Conservation (phyloP, 2,329 filamentous ascomycete species). For the Exophiala phaeomuriformis region DNA sequence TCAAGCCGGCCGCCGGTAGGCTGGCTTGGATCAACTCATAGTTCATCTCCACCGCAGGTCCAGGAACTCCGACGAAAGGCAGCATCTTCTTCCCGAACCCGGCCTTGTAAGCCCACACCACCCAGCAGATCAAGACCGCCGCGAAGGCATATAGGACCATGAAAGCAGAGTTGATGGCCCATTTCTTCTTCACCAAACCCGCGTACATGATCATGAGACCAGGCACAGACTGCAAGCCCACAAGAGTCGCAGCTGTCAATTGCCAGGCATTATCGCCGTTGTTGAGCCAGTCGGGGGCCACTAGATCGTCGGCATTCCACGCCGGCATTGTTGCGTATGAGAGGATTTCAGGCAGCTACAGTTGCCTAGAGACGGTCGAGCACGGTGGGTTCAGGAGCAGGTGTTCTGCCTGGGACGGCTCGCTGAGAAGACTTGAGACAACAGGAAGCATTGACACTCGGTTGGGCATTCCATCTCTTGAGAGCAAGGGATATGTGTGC, state of each 20-base stretch:
- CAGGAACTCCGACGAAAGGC: conserved; percentile 44
- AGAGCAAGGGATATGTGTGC: no score
- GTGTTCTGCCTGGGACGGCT: no score
- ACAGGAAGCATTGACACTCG: no score
- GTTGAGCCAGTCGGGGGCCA: conserved; percentile 33
- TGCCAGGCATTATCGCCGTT: conserved; percentile 49
- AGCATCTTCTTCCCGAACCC: conserved; percentile 45
- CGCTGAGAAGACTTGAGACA: no score
- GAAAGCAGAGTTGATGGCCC: conserved; percentile 45
- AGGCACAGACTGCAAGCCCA: conserved; percentile 45
- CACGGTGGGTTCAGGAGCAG: no score
- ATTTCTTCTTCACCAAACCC: conserved; percentile 41
- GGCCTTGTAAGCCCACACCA: conserved; percentile 45
- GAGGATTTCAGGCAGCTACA: no score
- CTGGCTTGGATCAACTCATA: conserved; percentile 39
- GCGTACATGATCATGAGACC: conserved; percentile 46
- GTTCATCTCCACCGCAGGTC: conserved; percentile 41
- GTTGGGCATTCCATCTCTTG: no score
- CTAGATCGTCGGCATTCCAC: conserved; percentile 23
- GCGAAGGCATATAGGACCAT: conserved; percentile 49
- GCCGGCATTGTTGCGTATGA: conserved; percentile 5
- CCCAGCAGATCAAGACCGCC: conserved; percentile 44
- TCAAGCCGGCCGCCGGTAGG: conserved; percentile 38
- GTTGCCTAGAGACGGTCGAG: no score
- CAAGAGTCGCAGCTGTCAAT: conserved; percentile 45